Evolutionary conservation across 73 alveolate genomes (phyloP), one percentile per base, ranked within the genome.

Genomic region (Blepharisma stoltei): DNA sequence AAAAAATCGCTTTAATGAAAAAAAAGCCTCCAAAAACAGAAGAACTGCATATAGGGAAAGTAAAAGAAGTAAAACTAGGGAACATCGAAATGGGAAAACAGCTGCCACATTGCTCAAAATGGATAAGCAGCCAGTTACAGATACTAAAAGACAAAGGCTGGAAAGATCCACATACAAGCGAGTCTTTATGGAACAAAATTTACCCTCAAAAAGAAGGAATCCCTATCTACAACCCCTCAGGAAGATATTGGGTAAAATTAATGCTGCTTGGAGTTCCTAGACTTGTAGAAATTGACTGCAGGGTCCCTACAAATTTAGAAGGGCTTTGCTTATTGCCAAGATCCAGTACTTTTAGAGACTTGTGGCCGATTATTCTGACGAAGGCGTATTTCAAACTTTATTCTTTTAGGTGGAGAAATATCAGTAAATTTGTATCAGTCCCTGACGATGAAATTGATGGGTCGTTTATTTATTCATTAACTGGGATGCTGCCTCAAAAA

Each of bases 171-270:
- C 86, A 87, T 77, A 91, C 96, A 4, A 87, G 91, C 53, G 97
- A 95, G 90, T 78, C 89, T 67, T 81, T 97, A 6, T 89, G 95
- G 88, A 83, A 91, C 76, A 91, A 97, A 79, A 95, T 97, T n/a
- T 97, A 86, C 80, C 99, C 99, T 6, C 92, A 97, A 87, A 93
- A 97, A 81, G 97, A 97, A 85, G 99, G 99, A 11, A 91, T 88
- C 32, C 99, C 99, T 32, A 86, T 88, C 18, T 87, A 85, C 69
- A 93, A 94, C 55, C 98, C 98, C 1, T 78, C 89, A 81, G 99
- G 99, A 2, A 97, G 90, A 80, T 97, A 97, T 83, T 84, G 93
- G 81, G 94, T 97, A 18, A 97, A 95, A 77, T 78, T 97, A 46
- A 87, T 92, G 78, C 89, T 89, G 85, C 71, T 91, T 94, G 99